Base-by-base conservation (phyloP, 805 yeast genomes). In the Starmerella vaccinii region DNA sequence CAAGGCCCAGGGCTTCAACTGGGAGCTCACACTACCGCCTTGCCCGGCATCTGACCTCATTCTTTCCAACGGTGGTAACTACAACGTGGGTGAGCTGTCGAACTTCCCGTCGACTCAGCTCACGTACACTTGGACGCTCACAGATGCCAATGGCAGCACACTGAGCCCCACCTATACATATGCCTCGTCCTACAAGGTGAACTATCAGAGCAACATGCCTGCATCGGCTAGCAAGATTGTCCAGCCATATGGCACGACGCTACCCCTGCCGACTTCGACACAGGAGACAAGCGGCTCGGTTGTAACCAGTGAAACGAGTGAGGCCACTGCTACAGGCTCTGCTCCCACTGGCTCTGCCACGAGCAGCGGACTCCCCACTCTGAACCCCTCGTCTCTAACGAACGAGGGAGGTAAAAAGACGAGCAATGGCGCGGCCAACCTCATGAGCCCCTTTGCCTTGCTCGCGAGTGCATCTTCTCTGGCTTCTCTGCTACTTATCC, bases 11-110 rank as follows among this genome's bases (percentile, higher is more conserved):
- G 48, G 50, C 6, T 55, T 55, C 42, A 47, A 42, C 38, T 53
- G 56, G 56, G 54, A 60, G n/a, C n/a, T 37, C 45, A 58, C 59
- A 46, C 59, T 71, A 32, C 70, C 69, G 22, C 58, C 58, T 19
- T 65, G 70, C 55, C 73, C 73, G 13, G 72, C 60, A 23, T 33
- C 51, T 26, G 61, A 63, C 38, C 59, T 70, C 49, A 59, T 70
- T 49, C 51, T 57, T 43, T 62, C 63, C 23, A 72, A 72, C 19
- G 65, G 67, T 22, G 72, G 71, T 4, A 67, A 67, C 62, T 51
- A 51, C 35, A 68, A 69, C 52, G 50, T 66, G 22, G 72, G 72
- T 26, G 54, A 62, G 52, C 59, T 68, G 46, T 58, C 63, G 42
- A 49, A 54, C 29, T 49, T 67, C 12, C 51, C 57, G 49, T 46